A percentile compares a stretch with the other conserved stretches of the same genome.
These are phyloP conservation scores for Scheffersomyces lignosus DNA, from an alignment of 805 yeast genomes.

Conservation along the genomic window DNA sequence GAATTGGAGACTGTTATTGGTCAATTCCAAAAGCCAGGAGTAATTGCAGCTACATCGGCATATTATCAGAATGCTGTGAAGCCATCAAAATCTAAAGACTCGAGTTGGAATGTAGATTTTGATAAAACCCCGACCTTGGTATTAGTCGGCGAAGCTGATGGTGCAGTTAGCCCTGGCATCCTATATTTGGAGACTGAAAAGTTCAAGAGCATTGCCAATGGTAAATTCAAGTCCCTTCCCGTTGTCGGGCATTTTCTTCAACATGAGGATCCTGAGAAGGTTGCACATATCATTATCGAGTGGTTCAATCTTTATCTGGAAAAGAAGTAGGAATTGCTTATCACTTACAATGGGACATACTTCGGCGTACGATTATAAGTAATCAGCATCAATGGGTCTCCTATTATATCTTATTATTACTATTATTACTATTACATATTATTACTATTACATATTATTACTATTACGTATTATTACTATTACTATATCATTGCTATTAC, in stretches of 20 bases:
- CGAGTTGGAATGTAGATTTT: constrained; percentile 30
- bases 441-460: too few species aligned
- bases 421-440: too few species aligned
- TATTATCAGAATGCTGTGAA: constrained; percentile 33
- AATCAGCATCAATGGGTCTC: too few species aligned
- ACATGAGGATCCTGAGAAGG: constrained; percentile 34
- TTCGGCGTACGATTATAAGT: too few species aligned
- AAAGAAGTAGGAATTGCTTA: too few species aligned
- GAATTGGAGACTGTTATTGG: constrained; percentile 29
- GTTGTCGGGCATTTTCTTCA: constrained; percentile 42
- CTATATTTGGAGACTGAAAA: constrained; percentile 23
- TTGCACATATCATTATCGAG: constrained; percentile 22
- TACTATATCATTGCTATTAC: too few species aligned
- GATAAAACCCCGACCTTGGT: constrained; percentile 36
- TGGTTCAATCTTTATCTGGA: too few species aligned
- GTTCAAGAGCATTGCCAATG: constrained; percentile 18
- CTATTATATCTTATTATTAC: too few species aligned
- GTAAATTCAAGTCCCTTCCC: constrained; percentile 22
- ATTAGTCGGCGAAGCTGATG: constrained; percentile 31
- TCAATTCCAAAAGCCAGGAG: constrained; percentile 24
- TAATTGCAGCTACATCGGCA: constrained; percentile 36
- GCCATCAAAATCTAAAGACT: constrained; percentile 15
- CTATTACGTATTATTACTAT: too few species aligned
- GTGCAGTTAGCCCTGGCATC: constrained; percentile 36
- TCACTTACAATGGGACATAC: too few species aligned